Evolutionary conservation across 345 rosid genomes (phyloP), one percentile per base, ranked within the genome.

Genomic region (Rhizophora apiculata): DNA sequence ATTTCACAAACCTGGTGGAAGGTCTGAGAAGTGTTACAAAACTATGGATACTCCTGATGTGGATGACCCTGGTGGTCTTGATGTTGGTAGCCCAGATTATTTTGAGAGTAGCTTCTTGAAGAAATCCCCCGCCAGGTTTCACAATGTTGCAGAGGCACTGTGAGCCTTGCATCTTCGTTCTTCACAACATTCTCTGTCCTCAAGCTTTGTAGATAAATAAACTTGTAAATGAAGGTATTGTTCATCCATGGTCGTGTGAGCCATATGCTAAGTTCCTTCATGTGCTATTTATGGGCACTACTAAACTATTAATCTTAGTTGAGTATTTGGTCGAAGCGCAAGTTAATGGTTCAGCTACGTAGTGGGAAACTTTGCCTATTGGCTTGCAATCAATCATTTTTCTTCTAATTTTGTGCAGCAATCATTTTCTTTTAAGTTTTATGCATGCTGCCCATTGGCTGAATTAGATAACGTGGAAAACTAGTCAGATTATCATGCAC

Each of bases 31-130:
- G 62, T 57, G 72, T 57, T 73, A 75, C 65, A 77, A 70, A 52
- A 32, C 69, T 32, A 61, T 70, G 56, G 80, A 43, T 60, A 71
- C 71, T 48, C 70, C 71, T 9, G 68, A 80, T 1, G 60, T 24
- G 6, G 60, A 21, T 0, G 74, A 62, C 24, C 55, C 57, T 37
- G 82, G 67, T 21, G 80, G 60, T 63, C 78, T 77, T 19, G 75
- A 74, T 4, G 74, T 83, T 48, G 83, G 80, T 21, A 72, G 85
- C 61, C 82, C 91, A 6, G 93, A 89, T 77, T 80, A 74, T 61
- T 76, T 90, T 70, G 86, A 89, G 65, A 78, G 91, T 72, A 83
- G 83, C 76, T 84, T 87, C 87, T 80, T 91, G 6, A 82, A 79
- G 18, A 60, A 62, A 16, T 82, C 94, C 0, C 65, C 68, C 11